phyloP scores from a whole-genome alignment of 352 stramenopile species.

The Globisporangium mamillatum region DNA sequence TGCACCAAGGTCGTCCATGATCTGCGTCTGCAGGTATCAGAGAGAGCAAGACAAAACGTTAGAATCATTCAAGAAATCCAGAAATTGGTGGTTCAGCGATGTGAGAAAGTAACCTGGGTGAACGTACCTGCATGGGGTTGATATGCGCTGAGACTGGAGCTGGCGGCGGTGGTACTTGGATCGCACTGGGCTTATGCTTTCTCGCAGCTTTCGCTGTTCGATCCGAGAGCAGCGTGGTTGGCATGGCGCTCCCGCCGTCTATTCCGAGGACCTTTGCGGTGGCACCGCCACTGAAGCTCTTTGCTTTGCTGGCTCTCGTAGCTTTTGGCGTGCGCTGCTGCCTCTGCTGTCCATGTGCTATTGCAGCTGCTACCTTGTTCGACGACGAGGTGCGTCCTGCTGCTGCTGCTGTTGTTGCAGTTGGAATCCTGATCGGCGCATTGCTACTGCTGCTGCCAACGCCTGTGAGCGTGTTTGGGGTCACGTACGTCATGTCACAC shows the following conservation, averaged over 20 bases:
- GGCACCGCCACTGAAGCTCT: neutral
- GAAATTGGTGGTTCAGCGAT: neutral
- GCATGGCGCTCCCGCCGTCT: neutral
- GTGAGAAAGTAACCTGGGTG: neutral
- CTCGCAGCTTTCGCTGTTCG: conserved; percentile 4
- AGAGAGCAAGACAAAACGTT: neutral
- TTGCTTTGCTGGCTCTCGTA: neutral
- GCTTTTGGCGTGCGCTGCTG: neutral
- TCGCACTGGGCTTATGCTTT: conserved; percentile 30
- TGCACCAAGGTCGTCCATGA: conserved; percentile 51
- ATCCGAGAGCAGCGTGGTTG: conserved; percentile 16
- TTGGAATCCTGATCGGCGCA: conserved; percentile 12
- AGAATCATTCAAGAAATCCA: neutral
- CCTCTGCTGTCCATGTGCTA: neutral
- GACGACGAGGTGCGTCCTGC: neutral
- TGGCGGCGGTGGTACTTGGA: conserved; percentile 31
- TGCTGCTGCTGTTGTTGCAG: neutral
- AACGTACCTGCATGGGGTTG: conserved; percentile 53
- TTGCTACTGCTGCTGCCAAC: neutral
- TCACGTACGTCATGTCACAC: conserved; percentile 56
- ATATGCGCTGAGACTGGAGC: conserved; percentile 30
- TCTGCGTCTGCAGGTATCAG: conserved; percentile 32
- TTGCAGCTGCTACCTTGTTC: neutral
- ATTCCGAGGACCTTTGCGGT: conserved; percentile 21
- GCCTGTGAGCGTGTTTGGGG: conserved; percentile 22